Percentiles rank a stretch among this genome's conserved stretches.
Evolutionary conservation across 345 rosid species (phyloP).

Genomic region (Moricandia moricandioides): DNA sequence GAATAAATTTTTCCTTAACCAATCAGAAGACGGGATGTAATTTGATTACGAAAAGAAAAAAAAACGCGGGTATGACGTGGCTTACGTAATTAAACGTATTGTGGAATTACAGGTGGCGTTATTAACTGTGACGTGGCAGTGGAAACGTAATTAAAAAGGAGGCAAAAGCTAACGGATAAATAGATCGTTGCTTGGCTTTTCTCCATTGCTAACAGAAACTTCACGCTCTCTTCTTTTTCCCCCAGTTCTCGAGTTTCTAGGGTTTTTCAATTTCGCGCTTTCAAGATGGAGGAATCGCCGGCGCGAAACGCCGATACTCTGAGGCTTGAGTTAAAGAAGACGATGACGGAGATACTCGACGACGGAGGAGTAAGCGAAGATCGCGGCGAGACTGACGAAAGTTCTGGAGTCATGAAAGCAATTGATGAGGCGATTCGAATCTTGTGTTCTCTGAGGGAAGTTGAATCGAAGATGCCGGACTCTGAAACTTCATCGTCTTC

Average conservation of each 20-base stretch:
- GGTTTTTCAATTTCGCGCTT: background rate
- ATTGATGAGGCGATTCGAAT: slow-evolving; percentile 37
- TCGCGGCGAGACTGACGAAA: slow-evolving; percentile 1
- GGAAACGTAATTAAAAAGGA: background rate
- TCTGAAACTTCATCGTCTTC: background rate
- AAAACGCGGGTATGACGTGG: background rate
- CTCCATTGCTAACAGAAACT: background rate
- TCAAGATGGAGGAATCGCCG: slow-evolving; percentile 14
- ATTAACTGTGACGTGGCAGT: slow-evolving; percentile 18
- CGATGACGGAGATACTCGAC: background rate
- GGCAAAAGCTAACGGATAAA: too few relatives aligned
- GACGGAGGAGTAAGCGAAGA: slow-evolving; percentile 36
- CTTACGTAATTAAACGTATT: background rate
- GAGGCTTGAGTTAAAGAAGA: background rate
- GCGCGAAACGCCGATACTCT: slow-evolving; percentile 10
- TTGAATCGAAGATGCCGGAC: slow-evolving; percentile 28
- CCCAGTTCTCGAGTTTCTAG: slow-evolving; percentile 10
- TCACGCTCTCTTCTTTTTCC: background rate
- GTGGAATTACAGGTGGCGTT: background rate
- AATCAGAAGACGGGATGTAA: background rate
- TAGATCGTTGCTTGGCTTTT: background rate
- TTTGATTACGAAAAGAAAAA: background rate
- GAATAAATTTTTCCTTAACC: background rate
- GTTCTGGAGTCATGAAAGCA: too few relatives aligned
- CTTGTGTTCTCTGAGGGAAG: slow-evolving; percentile 29